Evolutionary conservation across 306 rosid species (phyloP).

Genomic region (Cercis canadensis): DNA sequence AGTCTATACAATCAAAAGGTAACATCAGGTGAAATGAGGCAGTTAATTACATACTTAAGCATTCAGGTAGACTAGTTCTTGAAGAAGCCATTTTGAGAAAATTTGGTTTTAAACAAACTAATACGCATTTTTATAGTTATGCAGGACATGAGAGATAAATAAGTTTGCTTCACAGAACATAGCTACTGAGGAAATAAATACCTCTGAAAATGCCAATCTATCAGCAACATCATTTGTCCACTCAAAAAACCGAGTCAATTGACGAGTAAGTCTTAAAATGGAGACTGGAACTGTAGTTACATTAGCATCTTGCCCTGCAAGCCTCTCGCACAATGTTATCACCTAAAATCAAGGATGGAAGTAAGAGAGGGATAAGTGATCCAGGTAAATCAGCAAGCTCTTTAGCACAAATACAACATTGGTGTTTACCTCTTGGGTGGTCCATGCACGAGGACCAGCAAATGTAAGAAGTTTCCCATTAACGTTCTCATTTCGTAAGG

Average conservation of each 20-base stretch:
- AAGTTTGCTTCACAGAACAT: constrained; percentile 1
- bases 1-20: no score
- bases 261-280: constrained; percentile 86
- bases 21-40: neutral
- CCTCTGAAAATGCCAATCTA: constrained; percentile 95
- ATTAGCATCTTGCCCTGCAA: constrained; percentile 98
- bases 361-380: neutral
- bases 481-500: constrained; percentile 71
- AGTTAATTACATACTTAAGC: neutral
- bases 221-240: constrained; percentile 99
- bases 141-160: neutral
- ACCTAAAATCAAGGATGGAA: constrained; percentile 62
- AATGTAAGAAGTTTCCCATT: constrained; percentile 87
- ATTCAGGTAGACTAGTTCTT: neutral
- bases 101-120: neutral
- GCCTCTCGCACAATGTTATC: constrained; percentile 93
- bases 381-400: neutral
- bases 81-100: neutral
- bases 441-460: constrained; percentile 99
- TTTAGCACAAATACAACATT: neutral
- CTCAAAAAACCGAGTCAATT: constrained; percentile 82
- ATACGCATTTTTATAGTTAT: neutral
- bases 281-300: constrained; percentile 94
- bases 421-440: constrained; percentile 83
- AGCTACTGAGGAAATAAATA: constrained; percentile 38